Evolutionary conservation across 768 basidiomycete species (phyloP).

Genomic region (Phaeotremella skinneri): DNA sequence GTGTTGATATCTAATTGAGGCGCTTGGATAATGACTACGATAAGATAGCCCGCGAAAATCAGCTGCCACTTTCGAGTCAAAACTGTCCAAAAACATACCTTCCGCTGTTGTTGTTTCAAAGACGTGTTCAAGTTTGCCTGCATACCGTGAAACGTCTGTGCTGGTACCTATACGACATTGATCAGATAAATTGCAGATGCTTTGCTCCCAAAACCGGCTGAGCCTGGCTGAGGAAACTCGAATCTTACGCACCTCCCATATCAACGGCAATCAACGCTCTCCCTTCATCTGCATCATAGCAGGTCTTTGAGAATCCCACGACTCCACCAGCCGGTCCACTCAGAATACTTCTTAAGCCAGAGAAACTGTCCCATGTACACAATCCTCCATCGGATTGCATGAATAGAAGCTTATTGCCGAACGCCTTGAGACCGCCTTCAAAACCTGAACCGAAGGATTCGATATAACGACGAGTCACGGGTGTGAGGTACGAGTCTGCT

Average conservation of each 20-base stretch:
- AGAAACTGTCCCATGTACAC: slow-evolving; percentile 63
- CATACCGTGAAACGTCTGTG: slow-evolving; percentile 90
- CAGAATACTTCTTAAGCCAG: slow-evolving; percentile 86
- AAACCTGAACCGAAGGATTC: slow-evolving; percentile 39
- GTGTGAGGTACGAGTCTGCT: slow-evolving; percentile 47
- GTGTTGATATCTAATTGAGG: slow-evolving; percentile 48
- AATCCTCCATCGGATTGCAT: slow-evolving; percentile 79
- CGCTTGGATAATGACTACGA: slow-evolving; percentile 54
- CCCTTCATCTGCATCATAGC: slow-evolving; percentile 76
- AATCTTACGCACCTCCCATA: slow-evolving; percentile 34
- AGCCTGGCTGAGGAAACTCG: too few relatives aligned
- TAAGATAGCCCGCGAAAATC: not conserved
- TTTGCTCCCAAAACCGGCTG: not conserved
- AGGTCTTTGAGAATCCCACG: slow-evolving; percentile 85
- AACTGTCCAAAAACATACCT: slow-evolving; percentile 8
- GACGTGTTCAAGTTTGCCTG: slow-evolving; percentile 84
- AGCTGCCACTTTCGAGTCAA: not conserved
- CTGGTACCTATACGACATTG: slow-evolving; percentile 78
- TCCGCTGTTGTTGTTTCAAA: slow-evolving; percentile 44
- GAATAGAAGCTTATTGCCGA: slow-evolving; percentile 55
- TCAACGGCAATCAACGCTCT: slow-evolving; percentile 79
- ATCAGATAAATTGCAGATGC: too few relatives aligned
- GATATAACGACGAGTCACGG: slow-evolving; percentile 37
- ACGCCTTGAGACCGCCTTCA: slow-evolving; percentile 32
- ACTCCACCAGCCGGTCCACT: slow-evolving; percentile 90